Conservation (phyloP, 1,284 basidiomycete genomes). For the Ceratobasidium sp. region DNA sequence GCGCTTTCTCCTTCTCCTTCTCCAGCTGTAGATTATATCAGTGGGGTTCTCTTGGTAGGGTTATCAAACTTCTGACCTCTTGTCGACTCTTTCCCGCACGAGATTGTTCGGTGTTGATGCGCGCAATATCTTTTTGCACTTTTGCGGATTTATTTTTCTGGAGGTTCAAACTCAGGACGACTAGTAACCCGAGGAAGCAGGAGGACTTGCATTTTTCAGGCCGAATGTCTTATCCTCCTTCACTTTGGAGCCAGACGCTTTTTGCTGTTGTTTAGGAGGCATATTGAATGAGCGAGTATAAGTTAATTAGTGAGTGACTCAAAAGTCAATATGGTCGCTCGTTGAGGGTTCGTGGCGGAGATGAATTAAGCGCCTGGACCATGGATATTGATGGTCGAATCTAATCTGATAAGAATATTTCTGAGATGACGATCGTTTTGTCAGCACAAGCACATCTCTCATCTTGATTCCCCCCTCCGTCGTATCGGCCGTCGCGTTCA, state of each 20-base stretch:
- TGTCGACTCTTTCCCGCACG: conserved; percentile 83
- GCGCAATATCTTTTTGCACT: conserved; percentile 86
- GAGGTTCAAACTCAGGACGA: conserved; percentile 43
- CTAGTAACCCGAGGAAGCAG: conserved; percentile 18
- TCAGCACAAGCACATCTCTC: conserved; percentile 8
- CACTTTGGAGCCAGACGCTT: conserved; percentile 69
- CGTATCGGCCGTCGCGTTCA: not conserved
- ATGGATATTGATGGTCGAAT: conserved; percentile 7
- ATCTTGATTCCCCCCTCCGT: not conserved
- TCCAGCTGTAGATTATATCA: conserved; percentile 61
- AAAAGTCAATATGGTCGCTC: not conserved
- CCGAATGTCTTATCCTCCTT: conserved; percentile 92
- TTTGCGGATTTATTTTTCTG: conserved; percentile 96
- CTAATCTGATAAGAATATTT: conserved; percentile 37
- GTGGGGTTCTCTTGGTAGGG: not conserved
- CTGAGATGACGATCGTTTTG: conserved; percentile 34
- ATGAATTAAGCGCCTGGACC: conserved; percentile 24
- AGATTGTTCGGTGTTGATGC: conserved; percentile 78
- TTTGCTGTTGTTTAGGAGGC: conserved; percentile 78
- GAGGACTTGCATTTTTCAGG: conserved; percentile 85
- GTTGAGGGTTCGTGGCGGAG: conserved; percentile 18
- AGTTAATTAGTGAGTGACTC: not conserved
- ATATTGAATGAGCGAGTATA: conserved; percentile 57
- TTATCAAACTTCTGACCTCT: conserved; percentile 54
- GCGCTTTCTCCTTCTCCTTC: conserved; percentile 86